Conservation (phyloP, 1,139 yeast species). For the Saccharomyces hybrid region DNA sequence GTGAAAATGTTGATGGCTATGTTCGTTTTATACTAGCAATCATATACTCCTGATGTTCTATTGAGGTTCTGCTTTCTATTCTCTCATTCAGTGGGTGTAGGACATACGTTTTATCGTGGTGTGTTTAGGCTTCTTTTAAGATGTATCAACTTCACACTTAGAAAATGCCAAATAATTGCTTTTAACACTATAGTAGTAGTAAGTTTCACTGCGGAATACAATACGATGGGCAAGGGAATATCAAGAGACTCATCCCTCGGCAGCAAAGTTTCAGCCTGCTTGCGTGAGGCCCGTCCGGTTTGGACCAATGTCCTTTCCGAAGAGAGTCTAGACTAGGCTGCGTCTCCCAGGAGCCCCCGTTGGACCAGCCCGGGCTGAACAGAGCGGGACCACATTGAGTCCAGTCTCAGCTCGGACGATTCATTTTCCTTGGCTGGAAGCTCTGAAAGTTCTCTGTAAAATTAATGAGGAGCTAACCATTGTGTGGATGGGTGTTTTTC, state of each 20-base stretch:
- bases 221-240: not conserved
- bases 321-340: not conserved
- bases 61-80: not conserved
- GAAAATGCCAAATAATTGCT: not conserved
- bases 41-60: too few species aligned
- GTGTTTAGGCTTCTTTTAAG: conserved; percentile 11
- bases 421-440: too few species aligned
- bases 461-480: too few species aligned
- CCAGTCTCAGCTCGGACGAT: too few species aligned
- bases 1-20: not conserved
- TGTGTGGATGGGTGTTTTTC: too few species aligned
- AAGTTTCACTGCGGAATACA: not conserved
- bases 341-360: not conserved
- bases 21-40: not conserved
- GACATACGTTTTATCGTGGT: conserved; percentile 22
- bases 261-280: not conserved
- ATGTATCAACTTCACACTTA: not conserved
- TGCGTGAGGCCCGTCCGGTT: not conserved
- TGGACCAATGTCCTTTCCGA: not conserved
- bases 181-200: not conserved
- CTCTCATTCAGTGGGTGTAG: not conserved
- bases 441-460: too few species aligned
- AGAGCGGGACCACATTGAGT: too few species aligned
- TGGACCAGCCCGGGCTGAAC: too few species aligned
- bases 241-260: not conserved